Evolutionary conservation across 2,329 filamentous ascomycete genomes (phyloP), one percentile per base, ranked within the genome.

Genomic region (Colletotrichum plurivorum): DNA sequence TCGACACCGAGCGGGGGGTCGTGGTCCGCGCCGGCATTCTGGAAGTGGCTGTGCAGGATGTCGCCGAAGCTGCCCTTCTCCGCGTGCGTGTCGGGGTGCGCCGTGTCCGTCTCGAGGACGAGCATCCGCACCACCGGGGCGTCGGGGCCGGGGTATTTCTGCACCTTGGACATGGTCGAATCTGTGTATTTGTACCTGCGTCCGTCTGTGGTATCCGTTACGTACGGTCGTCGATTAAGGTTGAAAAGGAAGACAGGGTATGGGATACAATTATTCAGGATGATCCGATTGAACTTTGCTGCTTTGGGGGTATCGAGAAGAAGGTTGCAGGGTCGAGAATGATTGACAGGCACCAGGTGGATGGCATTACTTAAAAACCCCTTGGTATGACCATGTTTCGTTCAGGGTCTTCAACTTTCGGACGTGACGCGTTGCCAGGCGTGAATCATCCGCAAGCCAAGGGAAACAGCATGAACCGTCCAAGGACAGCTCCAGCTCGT

Each of bases 71-170:
- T 81, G 15, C 88, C 88, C n/a, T 78, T 81, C 53, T 83, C 79
- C 18, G 79, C 73, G 53, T 84, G 75, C 1, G 85, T 88, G 8
- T 87, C 81, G 13, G 85, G 83, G 70, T 89, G 84, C 27, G 86
- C 83, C 63, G 83, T 80, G 72, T 90, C 88, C 0, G 88, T 90
- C 75, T 90, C 88, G 8, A 90, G 82, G 67, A 90, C 86, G 62
- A 90, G 79, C 71, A 84, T 77, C 12, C 76, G 78, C 13, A 84
- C 72, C 5, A 70, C 4, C 18, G 62, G 55, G 16, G 67, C 51
- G 7, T 56, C 27, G 9, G 70, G 70, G 18, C 54, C 62, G 10
- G 67, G 67, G 22, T 69, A 67, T 3, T 67, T 69, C 20, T 61
- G 59, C 27, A 48, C 46, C 5, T 58, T 46, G 13, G 22, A n/a